phyloP scores from a whole-genome alignment of 2,329 filamentous ascomycete species.

The Stagonosporopsis rhizophila region DNA sequence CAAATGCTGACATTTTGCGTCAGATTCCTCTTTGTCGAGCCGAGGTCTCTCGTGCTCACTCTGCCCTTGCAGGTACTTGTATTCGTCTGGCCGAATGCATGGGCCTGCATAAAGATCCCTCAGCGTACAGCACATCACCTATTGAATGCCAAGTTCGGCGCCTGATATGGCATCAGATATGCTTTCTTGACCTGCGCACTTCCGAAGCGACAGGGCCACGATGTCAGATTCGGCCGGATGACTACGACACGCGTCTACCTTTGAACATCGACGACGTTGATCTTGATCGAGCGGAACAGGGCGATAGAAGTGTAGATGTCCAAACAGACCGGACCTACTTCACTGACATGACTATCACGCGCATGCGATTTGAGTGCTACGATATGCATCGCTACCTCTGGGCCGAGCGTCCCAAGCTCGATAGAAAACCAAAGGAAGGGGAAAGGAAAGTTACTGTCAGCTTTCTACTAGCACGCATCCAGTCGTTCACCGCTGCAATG shows the following conservation, averaged over 20 bases:
- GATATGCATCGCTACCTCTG: slow-evolving; percentile 76
- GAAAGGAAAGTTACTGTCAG: slow-evolving; percentile 56
- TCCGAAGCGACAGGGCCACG: slow-evolving; percentile 77
- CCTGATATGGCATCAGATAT: slow-evolving; percentile 79
- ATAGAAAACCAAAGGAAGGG: slow-evolving; percentile 50
- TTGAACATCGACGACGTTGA: slow-evolving; percentile 73
- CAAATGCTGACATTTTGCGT: slow-evolving; percentile 4
- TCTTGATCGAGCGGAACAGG: slow-evolving; percentile 52
- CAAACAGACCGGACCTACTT: slow-evolving; percentile 62
- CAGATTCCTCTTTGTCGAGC: slow-evolving; percentile 74
- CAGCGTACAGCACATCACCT: slow-evolving; percentile 68
- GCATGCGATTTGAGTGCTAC: slow-evolving; percentile 75
- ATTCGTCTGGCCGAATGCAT: slow-evolving; percentile 79
- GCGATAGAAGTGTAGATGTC: slow-evolving; percentile 44
- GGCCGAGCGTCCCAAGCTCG: slow-evolving; percentile 71
- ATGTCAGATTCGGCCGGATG: slow-evolving; percentile 73
- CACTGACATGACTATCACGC: slow-evolving; percentile 71
- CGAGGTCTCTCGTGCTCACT: slow-evolving; percentile 76
- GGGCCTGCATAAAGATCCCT: slow-evolving; percentile 75
- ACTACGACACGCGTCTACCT: slow-evolving; percentile 77
- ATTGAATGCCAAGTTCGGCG: slow-evolving; percentile 75
- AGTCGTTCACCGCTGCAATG: slow-evolving; percentile 71
- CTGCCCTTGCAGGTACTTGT: slow-evolving; percentile 73
- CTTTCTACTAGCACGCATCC: slow-evolving; percentile 70
- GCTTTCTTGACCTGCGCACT: slow-evolving; percentile 76